A percentile compares a stretch with the other conserved stretches of the same genome.
Conservation (phyloP, 139 green algal species). For the Nannochloris sp. region DNA sequence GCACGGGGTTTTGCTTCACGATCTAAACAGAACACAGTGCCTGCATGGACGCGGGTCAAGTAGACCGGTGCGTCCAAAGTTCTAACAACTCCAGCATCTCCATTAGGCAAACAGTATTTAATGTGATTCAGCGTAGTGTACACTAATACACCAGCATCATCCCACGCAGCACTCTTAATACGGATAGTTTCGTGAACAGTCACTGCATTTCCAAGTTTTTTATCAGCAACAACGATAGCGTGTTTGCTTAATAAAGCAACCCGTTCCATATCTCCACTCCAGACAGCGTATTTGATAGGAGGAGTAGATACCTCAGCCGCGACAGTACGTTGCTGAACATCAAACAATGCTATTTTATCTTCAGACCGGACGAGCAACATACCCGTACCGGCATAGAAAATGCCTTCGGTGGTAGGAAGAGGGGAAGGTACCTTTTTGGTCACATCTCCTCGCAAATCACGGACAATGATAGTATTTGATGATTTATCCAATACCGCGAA, state of each 20-base stretch:
- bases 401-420: constrained; percentile 66
- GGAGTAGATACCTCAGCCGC: constrained; percentile 83
- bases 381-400: constrained; percentile 98
- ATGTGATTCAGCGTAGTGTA: constrained; percentile 99
- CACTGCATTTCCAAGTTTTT: constrained; percentile 75
- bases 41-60: constrained; percentile 71
- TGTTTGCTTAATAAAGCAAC: constrained; percentile 97
- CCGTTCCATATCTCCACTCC: constrained; percentile 85
- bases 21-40: constrained; percentile 87
- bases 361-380: constrained; percentile 88
- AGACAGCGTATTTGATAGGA: constrained; percentile 97
- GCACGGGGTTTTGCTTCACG: constrained; percentile 86
- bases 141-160: constrained; percentile 91
- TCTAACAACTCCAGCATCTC: constrained; percentile 94
- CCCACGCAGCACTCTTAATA: constrained; percentile 92
- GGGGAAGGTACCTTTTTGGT: constrained; percentile 91
- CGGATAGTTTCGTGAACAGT: constrained; percentile 98
- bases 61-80: constrained; percentile 96
- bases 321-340: constrained; percentile 90
- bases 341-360: constrained; percentile 95
- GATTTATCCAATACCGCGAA: constrained; percentile 95
- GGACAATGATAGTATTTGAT: constrained; percentile 78
- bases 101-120: constrained; percentile 98
- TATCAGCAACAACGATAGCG: constrained; percentile 92
- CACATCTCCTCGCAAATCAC: constrained; percentile 90